Percentiles rank a stretch among this genome's conserved stretches.
These are phyloP conservation scores for Actinidia arguta DNA, from an alignment of 179 eudicot species.

Conservation along the genomic window DNA sequence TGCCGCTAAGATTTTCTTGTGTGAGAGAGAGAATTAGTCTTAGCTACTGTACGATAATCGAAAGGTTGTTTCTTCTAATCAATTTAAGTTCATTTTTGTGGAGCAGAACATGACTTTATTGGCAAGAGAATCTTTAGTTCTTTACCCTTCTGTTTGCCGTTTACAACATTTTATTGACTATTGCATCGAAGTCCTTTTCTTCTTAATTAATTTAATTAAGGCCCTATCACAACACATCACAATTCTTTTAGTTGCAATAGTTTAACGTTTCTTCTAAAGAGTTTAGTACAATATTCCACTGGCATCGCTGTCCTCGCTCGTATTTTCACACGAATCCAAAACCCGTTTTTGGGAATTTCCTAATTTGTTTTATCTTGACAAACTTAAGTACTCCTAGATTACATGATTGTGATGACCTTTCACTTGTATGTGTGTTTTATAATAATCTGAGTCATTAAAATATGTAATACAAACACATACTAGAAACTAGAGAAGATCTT, in stretches of 20 bases:
- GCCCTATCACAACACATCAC: conserved; percentile 15
- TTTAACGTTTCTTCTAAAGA: conserved; percentile 23
- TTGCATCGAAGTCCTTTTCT: conserved; percentile 4
- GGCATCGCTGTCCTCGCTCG: conserved; percentile 27
- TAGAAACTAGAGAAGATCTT: conserved; percentile 45
- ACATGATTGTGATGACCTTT: conserved; percentile 21
- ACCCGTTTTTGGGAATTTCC: background rate
- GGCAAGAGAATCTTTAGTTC: background rate
- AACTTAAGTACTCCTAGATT: conserved; percentile 23
- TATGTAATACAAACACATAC: conserved; percentile 20
- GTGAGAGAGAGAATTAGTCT: too few species aligned
- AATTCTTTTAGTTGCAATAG: background rate
- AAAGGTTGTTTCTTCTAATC: background rate
- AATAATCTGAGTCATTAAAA: conserved; percentile 15
- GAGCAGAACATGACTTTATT: conserved; percentile 1
- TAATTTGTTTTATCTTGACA: background rate
- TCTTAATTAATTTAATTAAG: background rate
- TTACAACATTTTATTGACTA: background rate
- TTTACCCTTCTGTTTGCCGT: background rate
- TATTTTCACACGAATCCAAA: background rate
- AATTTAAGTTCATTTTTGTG: background rate
- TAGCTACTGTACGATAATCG: background rate
- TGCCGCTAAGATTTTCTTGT: too few species aligned
- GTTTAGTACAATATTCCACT: conserved; percentile 25
- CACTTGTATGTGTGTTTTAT: background rate